These are phyloP conservation scores for Ballota nigra DNA, from an alignment of 257 asterid genomes.

Conservation along the genomic window DNA sequence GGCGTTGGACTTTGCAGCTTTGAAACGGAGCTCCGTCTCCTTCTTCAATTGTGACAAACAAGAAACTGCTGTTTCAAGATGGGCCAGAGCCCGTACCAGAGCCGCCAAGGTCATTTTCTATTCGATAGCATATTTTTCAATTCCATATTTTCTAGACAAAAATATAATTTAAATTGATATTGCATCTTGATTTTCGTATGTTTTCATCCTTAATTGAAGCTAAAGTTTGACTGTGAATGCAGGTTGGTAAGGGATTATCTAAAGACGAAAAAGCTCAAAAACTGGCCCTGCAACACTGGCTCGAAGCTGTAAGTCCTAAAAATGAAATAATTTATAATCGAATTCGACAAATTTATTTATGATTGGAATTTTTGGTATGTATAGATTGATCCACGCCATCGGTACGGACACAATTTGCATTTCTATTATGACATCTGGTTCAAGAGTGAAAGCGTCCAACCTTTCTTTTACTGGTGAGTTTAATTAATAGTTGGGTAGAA, in stretches of 20 bases:
- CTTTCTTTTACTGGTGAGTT: slow-evolving; percentile 94
- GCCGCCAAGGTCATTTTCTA: slow-evolving; percentile 63
- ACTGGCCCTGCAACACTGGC: slow-evolving; percentile 92
- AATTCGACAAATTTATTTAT: no score
- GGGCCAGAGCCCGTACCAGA: slow-evolving; percentile 93
- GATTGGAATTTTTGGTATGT: background rate
- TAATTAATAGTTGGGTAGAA: no score
- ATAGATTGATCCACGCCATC: slow-evolving; percentile 97
- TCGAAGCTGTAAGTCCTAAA: slow-evolving; percentile 80
- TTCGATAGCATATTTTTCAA: no score
- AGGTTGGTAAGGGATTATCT: slow-evolving; percentile 96
- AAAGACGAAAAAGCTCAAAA: slow-evolving; percentile 95
- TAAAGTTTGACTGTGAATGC: slow-evolving; percentile 21
- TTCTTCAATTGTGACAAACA: slow-evolving; percentile 78
- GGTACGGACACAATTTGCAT: slow-evolving; percentile 93
- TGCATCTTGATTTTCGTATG: no score
- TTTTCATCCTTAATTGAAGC: no score
- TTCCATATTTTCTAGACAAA: no score
- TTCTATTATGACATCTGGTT: slow-evolving; percentile 87
- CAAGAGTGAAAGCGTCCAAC: slow-evolving; percentile 77
- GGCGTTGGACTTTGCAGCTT: slow-evolving; percentile 84
- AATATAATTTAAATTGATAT: no score
- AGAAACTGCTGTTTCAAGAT: slow-evolving; percentile 83
- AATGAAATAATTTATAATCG: no score
- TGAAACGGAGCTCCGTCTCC: slow-evolving; percentile 75